Base-by-base conservation (phyloP, 2,329 filamentous ascomycete species). In the Salinomyces thailandicus region DNA sequence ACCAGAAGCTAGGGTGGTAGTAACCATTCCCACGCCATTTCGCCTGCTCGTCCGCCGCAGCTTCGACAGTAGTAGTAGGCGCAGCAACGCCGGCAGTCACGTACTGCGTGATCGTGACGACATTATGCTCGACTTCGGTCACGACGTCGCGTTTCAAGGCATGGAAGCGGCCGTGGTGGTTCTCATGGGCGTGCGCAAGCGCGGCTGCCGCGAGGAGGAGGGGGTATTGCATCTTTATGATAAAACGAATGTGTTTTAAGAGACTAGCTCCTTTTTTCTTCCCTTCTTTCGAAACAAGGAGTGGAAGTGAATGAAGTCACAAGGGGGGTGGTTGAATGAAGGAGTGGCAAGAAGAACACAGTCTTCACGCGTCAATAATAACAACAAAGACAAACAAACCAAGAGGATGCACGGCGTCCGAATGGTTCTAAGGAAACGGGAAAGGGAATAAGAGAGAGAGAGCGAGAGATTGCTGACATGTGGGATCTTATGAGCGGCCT, bases 181-280 rank as follows among this genome's bases (percentile, higher is more conserved):
- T 14, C 14, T 36, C 31, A 18, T 42, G 39, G 16, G 31, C 31
- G 8, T 33, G 38, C 31, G 42, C 39, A 33, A 42, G 17, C 29
- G 35, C 38, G 14, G 35, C 39, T 8, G 33, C 39, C 5, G 39
- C 39, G 29, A 44, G 11, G 20, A 44, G 15, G 3, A 44, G 35
- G 15, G 38, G 18, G 38, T 42, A 44, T 19, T 38, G 38, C 39
- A 44, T 44, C 11, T 33, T 19, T 14, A 17, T 33, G 31, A 33
- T 6, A 12, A 19, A 33, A 33, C 11, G 31, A 33, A 14, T 9
- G 31, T 14, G 17, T 18, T 6, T 18, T 16, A 17, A 33, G 31
- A 33, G 15, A 20, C 31, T 33, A 33, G 31, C 31, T 33, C 31
- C 19, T 30, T 14, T 30, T n/a, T n/a, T n/a, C n/a, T n/a, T n/a